phyloP scores from a whole-genome alignment of 257 asterid genomes.

The Primulina tabacum region DNA sequence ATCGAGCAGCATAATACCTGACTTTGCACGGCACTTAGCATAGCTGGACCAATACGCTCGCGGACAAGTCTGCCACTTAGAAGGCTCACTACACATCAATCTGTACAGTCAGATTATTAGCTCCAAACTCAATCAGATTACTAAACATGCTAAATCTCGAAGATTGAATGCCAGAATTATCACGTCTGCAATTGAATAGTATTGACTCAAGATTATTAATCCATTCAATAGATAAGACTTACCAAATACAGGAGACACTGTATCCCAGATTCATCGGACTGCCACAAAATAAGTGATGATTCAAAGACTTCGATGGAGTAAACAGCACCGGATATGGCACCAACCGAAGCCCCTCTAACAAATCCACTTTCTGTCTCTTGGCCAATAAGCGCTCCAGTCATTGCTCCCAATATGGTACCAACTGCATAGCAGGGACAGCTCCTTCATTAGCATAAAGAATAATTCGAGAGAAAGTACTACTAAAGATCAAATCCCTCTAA shows the following conservation, averaged over 20 bases:
- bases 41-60: too few species aligned
- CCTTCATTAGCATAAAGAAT: not conserved
- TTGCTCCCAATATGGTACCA: slow-evolving; percentile 88
- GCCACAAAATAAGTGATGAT: slow-evolving; percentile 76
- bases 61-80: too few species aligned
- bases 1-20: too few species aligned
- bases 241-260: slow-evolving; percentile 93
- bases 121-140: too few species aligned
- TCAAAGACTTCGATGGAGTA: slow-evolving; percentile 97
- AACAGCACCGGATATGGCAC: slow-evolving; percentile 98
- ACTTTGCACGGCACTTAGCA: too few species aligned
- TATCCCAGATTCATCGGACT: slow-evolving; percentile 89
- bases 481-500: too few species aligned
- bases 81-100: too few species aligned
- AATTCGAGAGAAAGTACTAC: not conserved
- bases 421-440: slow-evolving; percentile 42
- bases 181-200: too few species aligned
- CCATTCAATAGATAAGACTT: not conserved
- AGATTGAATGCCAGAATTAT: too few species aligned
- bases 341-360: slow-evolving; percentile 93
- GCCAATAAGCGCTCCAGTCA: slow-evolving; percentile 95
- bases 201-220: slow-evolving; percentile 4
- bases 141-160: too few species aligned
- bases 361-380: slow-evolving; percentile 98
- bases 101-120: too few species aligned